phyloP scores from a whole-genome alignment of 306 rosid genomes.

The Prinsepia uniflora region DNA sequence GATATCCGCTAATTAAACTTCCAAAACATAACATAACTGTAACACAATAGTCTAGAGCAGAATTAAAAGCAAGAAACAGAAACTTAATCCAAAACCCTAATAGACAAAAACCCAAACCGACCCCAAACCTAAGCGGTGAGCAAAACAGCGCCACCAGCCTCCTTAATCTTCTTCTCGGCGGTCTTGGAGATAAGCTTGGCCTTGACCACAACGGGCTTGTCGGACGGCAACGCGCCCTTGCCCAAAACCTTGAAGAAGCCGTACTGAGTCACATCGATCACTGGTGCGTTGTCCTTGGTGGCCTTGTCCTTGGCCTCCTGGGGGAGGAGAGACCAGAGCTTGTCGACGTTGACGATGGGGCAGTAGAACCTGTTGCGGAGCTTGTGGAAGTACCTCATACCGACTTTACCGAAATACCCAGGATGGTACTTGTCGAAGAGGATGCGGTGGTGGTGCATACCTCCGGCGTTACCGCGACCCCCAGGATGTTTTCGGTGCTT shows the following conservation, averaged over 20 bases:
- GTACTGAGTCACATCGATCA: slow-evolving; percentile 64
- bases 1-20: background rate
- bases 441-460: slow-evolving; percentile 92
- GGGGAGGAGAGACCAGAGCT: slow-evolving; percentile 69
- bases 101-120: background rate
- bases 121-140: slow-evolving; percentile 72
- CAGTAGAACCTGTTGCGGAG: slow-evolving; percentile 69
- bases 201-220: slow-evolving; percentile 67
- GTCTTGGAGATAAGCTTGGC: slow-evolving; percentile 73
- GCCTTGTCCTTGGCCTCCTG: slow-evolving; percentile 68
- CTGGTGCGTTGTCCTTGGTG: slow-evolving; percentile 50
- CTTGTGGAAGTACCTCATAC: slow-evolving; percentile 84
- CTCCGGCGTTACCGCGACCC: slow-evolving; percentile 90
- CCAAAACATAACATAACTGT: slow-evolving; percentile 5
- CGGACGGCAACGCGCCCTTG: slow-evolving; percentile 56
- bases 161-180: slow-evolving; percentile 92
- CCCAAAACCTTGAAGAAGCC: slow-evolving; percentile 76
- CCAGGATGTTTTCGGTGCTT: slow-evolving; percentile 91
- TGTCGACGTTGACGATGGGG: slow-evolving; percentile 80
- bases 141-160: slow-evolving; percentile 76
- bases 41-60: background rate
- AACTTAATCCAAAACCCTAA: slow-evolving; percentile 7
- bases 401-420: slow-evolving; percentile 81
- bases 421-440: slow-evolving; percentile 93
- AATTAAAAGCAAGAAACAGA: background rate